Evolutionary conservation across 257 asterid species (phyloP), one percentile per base, ranked within the genome.

Genomic region (Lavandula angustifolia): DNA sequence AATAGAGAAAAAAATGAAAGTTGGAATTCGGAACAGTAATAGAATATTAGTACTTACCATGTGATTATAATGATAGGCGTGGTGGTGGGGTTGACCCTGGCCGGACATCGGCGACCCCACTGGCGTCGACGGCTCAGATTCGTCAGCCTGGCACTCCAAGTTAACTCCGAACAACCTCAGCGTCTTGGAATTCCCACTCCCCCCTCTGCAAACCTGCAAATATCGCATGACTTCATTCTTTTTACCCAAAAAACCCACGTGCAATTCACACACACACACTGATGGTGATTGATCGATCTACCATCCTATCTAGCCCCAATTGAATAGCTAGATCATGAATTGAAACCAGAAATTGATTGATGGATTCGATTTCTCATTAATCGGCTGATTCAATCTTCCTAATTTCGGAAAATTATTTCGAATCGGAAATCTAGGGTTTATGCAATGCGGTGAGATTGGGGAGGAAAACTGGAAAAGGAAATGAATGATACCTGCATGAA

Each of bases 101-200:
- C 55, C 70, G 63, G 88, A 77, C 64, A 67, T 75, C 16, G 87
- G 73, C 38, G 88, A 82, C 43, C 82, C 87, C 37, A 71, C 79
- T 9, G 82, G 72, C 14, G 81, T 74, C 6, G 82, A 68, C 13
- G 84, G 62, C 59, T 76, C 81, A 0, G 73, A 63, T 9, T 75
- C 86, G 3, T 84, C 87, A 0, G 81, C 72, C 16, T 85, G 85
- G 72, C 91, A 83, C 54, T 88, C 95, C 63, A 92, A 7, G 78
- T 92, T 92, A 44, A 92, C 98, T 17, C 98, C 98, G 47, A 92
- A 92, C 60, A 92, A 55, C 86, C 98, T 82, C 66, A 92, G 71
- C 70, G 68, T 88, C 88, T 78, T 91, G 33, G 80, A 75, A 63
- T 81, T 83, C 62, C 87, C 88, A 71, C 74, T 78, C 11, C 63